A percentile compares a stretch with the other conserved stretches of the same genome.
These are phyloP conservation scores for Lipomyces sp. DNA, from an alignment of 805 yeast genomes.

Conservation along the genomic window DNA sequence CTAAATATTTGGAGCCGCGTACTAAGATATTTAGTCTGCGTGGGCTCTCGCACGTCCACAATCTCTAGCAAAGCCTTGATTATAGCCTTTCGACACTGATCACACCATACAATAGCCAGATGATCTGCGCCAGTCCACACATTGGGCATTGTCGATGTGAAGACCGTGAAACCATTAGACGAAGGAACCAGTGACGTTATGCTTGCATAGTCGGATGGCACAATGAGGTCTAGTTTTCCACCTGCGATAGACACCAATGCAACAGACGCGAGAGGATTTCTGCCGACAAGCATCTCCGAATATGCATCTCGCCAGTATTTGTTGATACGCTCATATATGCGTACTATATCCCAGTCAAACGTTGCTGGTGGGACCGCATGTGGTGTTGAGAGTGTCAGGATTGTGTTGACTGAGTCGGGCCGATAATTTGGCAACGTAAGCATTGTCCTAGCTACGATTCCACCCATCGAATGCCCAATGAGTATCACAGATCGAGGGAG, in stretches of 20 bases:
- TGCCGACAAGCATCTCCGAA: constrained; percentile 48
- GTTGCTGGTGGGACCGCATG: constrained; percentile 92
- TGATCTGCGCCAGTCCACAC: constrained; percentile 97
- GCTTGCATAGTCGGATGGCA: constrained; percentile 90
- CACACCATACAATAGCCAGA: constrained; percentile 95
- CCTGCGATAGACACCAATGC: constrained; percentile 87
- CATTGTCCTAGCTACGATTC: constrained; percentile 87
- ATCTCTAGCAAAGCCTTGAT: constrained; percentile 64
- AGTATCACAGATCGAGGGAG: constrained; percentile 73
- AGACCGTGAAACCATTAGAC: constrained; percentile 78
- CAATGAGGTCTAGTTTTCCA: constrained; percentile 73
- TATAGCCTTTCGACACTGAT: constrained; percentile 71
- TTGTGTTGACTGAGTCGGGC: constrained; percentile 75
- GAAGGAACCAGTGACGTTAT: constrained; percentile 72
- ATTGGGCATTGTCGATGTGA: constrained; percentile 81
- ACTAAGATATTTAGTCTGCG: constrained; percentile 55
- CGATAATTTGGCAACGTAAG: constrained; percentile 77
- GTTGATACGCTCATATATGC: constrained; percentile 73
- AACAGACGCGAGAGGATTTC: constrained; percentile 57
- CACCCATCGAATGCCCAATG: constrained; percentile 97
- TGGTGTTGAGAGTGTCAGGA: constrained; percentile 86
- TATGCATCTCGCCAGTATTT: constrained; percentile 78
- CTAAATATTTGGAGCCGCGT: constrained; percentile 66
- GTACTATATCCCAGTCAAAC: constrained; percentile 84
- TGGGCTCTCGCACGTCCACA: constrained; percentile 52